Evolutionary conservation across 2,329 filamentous ascomycete genomes (phyloP).

Genomic region (Aspergillus ustus): DNA sequence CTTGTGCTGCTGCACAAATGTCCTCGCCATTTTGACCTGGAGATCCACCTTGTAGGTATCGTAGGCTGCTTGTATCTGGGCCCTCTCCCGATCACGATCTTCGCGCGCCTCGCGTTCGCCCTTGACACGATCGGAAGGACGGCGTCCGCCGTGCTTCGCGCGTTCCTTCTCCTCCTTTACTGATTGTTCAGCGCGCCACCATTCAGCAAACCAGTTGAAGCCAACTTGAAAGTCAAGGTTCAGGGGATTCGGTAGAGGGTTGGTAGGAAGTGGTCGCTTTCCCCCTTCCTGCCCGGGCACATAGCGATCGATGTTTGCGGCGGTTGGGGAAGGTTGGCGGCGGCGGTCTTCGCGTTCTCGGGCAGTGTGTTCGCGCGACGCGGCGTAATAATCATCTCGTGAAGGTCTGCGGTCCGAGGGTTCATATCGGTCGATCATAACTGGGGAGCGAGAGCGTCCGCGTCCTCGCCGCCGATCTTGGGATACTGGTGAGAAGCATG

Average conservation of each 20-base stretch:
- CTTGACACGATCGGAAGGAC: constrained; percentile 59
- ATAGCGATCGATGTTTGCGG: constrained; percentile 67
- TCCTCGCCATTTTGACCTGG: constrained; percentile 76
- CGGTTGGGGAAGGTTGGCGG: constrained; percentile 61
- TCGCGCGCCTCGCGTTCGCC: constrained; percentile 66
- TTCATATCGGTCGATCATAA: constrained; percentile 67
- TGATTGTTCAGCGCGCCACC: constrained; percentile 67
- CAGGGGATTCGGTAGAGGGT: constrained; percentile 65
- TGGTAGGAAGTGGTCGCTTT: constrained; percentile 57
- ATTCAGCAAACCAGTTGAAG: constrained; percentile 71
- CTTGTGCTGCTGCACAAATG: constrained; percentile 90
- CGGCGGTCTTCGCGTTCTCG: constrained; percentile 63
- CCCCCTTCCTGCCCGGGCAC: constrained; percentile 64
- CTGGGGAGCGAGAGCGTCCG: constrained; percentile 63
- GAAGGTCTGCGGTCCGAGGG: constrained; percentile 56
- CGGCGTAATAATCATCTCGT: constrained; percentile 63
- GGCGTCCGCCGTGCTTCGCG: constrained; percentile 61
- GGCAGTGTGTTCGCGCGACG: constrained; percentile 45
- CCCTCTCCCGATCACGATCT: constrained; percentile 65
- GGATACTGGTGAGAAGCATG: constrained; percentile 28
- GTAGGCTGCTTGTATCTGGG: constrained; percentile 67
- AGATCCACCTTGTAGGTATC: constrained; percentile 69
- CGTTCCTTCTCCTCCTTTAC: constrained; percentile 69
- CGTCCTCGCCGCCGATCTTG: constrained; percentile 53
- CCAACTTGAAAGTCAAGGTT: constrained; percentile 69